Evolutionary conservation across 176 grass and related monocot species (phyloP).

Genomic region (Thalia dealbata): DNA sequence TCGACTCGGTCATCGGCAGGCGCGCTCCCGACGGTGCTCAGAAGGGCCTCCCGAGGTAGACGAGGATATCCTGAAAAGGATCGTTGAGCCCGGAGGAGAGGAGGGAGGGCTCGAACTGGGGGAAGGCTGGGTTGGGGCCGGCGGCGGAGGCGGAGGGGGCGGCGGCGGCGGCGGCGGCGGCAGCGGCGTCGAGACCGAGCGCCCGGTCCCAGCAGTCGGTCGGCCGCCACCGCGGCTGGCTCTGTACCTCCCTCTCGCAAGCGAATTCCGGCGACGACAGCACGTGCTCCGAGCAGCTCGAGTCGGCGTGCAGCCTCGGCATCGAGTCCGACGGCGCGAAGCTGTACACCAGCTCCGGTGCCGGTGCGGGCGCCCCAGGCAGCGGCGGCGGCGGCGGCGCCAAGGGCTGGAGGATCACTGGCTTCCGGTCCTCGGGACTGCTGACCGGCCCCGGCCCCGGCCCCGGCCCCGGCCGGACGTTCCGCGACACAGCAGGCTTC

Average conservation of each 20-base stretch:
- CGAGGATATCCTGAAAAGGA: slow-evolving; percentile 88
- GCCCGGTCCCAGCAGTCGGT: slow-evolving; percentile 83
- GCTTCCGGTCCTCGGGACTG: slow-evolving; percentile 10
- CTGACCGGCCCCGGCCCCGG: not conserved
- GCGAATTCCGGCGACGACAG: slow-evolving; percentile 66
- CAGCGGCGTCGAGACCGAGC: slow-evolving; percentile 31
- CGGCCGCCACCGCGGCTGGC: slow-evolving; percentile 65
- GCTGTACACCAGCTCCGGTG: slow-evolving; percentile 50
- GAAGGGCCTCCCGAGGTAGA: slow-evolving; percentile 88
- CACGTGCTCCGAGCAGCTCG: slow-evolving; percentile 91
- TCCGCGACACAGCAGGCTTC: slow-evolving; percentile 29
- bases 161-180: not conserved
- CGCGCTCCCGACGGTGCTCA: not conserved
- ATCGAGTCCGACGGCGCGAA: slow-evolving; percentile 76
- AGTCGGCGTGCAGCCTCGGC: slow-evolving; percentile 86
- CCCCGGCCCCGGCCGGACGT: not conserved
- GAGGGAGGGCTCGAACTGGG: slow-evolving; percentile 10
- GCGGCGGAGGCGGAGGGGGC: not conserved
- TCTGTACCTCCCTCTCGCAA: slow-evolving; percentile 84
- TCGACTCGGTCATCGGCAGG: not conserved
- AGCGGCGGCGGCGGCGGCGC: not conserved
- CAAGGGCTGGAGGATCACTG: not conserved
- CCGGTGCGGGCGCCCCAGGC: slow-evolving; percentile 23
- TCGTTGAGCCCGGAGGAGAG: slow-evolving; percentile 29
- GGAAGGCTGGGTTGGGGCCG: slow-evolving; percentile 34